A percentile compares a stretch with the other conserved stretches of the same genome.
These are phyloP conservation scores for Euptelea pleiosperma DNA, from an alignment of 164 flowering plant genomes.

Conservation along the genomic window DNA sequence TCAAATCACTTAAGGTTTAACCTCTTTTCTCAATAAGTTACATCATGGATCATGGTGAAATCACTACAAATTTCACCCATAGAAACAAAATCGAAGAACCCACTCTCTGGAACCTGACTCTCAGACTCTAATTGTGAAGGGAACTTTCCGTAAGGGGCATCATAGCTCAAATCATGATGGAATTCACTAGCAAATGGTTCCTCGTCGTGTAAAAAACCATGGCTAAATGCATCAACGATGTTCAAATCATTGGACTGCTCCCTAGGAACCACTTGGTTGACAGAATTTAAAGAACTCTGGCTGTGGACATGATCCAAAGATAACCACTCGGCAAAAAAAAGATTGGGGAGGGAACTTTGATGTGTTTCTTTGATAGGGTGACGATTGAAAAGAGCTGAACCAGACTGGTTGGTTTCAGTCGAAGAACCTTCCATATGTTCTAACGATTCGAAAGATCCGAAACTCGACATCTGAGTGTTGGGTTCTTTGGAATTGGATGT, in stretches of 20 bases:
- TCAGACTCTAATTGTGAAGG: conserved; percentile 26
- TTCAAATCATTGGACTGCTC: conserved; percentile 10
- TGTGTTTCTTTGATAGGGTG: conserved; percentile 7
- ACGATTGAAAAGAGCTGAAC: conserved; percentile 2
- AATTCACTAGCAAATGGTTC: conserved; percentile 18
- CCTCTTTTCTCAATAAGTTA: conserved; percentile 17
- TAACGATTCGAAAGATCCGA: conserved; percentile 21
- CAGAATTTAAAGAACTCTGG: conserved; percentile 7
- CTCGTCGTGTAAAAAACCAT: conserved; percentile 14
- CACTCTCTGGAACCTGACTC: conserved; percentile 27
- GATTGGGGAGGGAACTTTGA: conserved; percentile 42
- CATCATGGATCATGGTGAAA: conserved; percentile 28
- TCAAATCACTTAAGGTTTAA: neutral
- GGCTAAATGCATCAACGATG: conserved; percentile 10
- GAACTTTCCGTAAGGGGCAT: no score
- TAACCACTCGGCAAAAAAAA: conserved; percentile 75
- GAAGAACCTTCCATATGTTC: conserved; percentile 19
- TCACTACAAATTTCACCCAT: conserved; percentile 31
- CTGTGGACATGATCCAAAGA: conserved; percentile 22
- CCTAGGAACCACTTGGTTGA: conserved; percentile 5
- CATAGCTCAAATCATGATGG: no score
- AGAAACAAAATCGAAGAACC: conserved; percentile 25
- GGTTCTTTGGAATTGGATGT: conserved; percentile 9
- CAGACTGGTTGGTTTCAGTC: conserved; percentile 16
- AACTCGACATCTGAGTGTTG: conserved; percentile 16